Conservation (phyloP, 805 yeast genomes). For the Cyberlindnera veronae region DNA sequence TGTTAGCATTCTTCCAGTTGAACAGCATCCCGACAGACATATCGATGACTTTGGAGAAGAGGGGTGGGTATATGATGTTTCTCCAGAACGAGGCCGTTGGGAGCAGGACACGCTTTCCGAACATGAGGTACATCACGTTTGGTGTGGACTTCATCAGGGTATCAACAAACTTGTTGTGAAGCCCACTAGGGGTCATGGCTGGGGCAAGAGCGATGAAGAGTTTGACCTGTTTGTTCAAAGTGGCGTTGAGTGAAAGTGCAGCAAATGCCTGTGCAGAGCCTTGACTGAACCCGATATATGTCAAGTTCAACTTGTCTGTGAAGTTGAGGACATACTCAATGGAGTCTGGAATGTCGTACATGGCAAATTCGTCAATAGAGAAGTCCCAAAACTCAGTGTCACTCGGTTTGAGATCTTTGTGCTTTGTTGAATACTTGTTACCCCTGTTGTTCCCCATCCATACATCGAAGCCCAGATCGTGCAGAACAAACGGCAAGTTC, state of each 20-base stretch:
- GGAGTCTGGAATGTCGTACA: slow-evolving; percentile 85
- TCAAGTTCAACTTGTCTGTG: slow-evolving; percentile 52
- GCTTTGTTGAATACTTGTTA: slow-evolving; percentile 87
- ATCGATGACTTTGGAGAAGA: slow-evolving; percentile 72
- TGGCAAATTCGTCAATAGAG: slow-evolving; percentile 87
- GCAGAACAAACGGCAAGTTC: slow-evolving; percentile 71
- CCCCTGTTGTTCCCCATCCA: slow-evolving; percentile 94
- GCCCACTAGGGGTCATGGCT: slow-evolving; percentile 88
- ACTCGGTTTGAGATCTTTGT: slow-evolving; percentile 42
- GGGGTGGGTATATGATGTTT: slow-evolving; percentile 68
- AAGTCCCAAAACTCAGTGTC: slow-evolving; percentile 75
- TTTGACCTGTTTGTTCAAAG: slow-evolving; percentile 52
- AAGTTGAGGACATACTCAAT: slow-evolving; percentile 64
- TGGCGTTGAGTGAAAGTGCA: slow-evolving; percentile 65
- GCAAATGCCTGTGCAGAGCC: slow-evolving; percentile 96
- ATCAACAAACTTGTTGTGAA: slow-evolving; percentile 73
- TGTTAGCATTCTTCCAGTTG: slow-evolving; percentile 76
- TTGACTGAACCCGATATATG: slow-evolving; percentile 87
- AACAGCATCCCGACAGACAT: slow-evolving; percentile 62
- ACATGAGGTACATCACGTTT: slow-evolving; percentile 61
- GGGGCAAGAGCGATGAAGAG: slow-evolving; percentile 84
- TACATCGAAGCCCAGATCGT: slow-evolving; percentile 85
- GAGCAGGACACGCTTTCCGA: slow-evolving; percentile 70
- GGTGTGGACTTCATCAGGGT: slow-evolving; percentile 77
- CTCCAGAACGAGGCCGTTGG: slow-evolving; percentile 80